Conservation (phyloP, 2,329 filamentous ascomycete genomes). For the Colletotrichum tabaci region DNA sequence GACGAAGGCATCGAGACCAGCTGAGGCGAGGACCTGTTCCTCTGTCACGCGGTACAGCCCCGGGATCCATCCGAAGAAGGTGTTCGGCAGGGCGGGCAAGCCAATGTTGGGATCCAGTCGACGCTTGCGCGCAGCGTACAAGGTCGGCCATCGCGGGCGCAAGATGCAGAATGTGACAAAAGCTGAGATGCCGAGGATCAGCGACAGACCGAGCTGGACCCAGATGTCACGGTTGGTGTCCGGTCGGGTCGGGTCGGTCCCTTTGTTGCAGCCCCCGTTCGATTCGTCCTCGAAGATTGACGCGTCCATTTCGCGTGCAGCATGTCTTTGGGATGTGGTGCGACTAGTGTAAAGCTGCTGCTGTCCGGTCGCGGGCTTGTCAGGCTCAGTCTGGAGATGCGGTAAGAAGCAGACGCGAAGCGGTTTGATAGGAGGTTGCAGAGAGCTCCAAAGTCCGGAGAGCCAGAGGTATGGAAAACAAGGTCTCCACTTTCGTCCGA, state of each 20-base stretch:
- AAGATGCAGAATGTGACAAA: conserved; percentile 86
- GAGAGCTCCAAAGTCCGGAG: conserved; percentile 2
- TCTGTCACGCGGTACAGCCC: conserved; percentile 88
- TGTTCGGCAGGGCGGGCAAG: conserved; percentile 85
- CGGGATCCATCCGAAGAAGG: conserved; percentile 94
- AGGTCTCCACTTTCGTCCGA: conserved; percentile 40
- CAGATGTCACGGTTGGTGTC: conserved; percentile 52
- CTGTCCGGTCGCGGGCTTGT: conserved; percentile 9
- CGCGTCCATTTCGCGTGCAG: conserved; percentile 34
- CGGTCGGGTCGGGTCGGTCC: conserved; percentile 46
- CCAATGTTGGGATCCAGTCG: conserved; percentile 71
- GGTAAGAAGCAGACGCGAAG: conserved; percentile 7
- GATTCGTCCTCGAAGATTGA: conserved; percentile 33
- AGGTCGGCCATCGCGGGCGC: conserved; percentile 89
- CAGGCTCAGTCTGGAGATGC: conserved; percentile 18
- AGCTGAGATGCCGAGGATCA: conserved; percentile 77
- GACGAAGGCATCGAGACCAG: conserved; percentile 95
- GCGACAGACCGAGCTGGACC: conserved; percentile 81
- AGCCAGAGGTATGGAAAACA: background rate
- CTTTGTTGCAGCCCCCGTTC: conserved; percentile 46
- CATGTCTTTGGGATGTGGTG: conserved; percentile 12
- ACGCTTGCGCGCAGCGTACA: conserved; percentile 91
- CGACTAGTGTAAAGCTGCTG: background rate
- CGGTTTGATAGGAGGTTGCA: conserved; percentile 17
- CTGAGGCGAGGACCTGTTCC: conserved; percentile 89